Conservation (phyloP, 2,329 filamentous ascomycete species). For the Fusarium caatingaense region DNA sequence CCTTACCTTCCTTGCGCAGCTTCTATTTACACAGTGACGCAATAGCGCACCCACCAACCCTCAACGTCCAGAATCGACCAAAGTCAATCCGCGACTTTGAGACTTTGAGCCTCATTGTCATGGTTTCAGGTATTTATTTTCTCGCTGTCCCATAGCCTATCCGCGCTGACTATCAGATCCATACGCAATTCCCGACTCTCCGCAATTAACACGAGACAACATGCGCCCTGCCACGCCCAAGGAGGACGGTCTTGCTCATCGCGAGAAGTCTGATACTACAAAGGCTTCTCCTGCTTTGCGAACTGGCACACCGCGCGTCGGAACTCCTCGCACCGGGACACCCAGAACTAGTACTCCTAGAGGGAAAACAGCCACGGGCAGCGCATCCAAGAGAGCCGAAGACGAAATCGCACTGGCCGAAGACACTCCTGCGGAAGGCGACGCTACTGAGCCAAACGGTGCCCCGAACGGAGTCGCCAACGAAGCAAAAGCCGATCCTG, state of each 20-base stretch:
- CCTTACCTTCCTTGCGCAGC: slow-evolving; percentile 37
- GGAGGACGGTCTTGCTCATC: slow-evolving; percentile 30
- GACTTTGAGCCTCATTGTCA: neutral
- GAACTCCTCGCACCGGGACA: slow-evolving; percentile 22
- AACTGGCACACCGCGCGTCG: slow-evolving; percentile 19
- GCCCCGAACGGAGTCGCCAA: slow-evolving; percentile 26
- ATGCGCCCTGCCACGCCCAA: slow-evolving; percentile 24
- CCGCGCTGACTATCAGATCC: slow-evolving; percentile 37
- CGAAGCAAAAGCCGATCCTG: slow-evolving; percentile 2
- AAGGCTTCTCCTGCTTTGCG: slow-evolving; percentile 25
- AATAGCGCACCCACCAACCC: slow-evolving; percentile 24
- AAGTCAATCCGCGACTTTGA: slow-evolving; percentile 26
- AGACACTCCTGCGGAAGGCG: neutral
- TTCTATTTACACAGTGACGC: slow-evolving; percentile 35
- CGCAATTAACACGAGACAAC: slow-evolving; percentile 18
- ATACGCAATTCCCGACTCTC: slow-evolving; percentile 42
- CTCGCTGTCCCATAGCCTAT: neutral
- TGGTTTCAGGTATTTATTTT: slow-evolving; percentile 33
- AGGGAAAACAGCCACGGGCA: neutral
- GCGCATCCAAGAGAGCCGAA: neutral
- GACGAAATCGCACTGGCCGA: neutral
- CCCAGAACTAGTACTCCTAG: slow-evolving; percentile 8
- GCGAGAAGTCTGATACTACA: slow-evolving; percentile 21
- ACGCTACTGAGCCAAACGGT: slow-evolving; percentile 4
- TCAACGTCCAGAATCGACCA: slow-evolving; percentile 6